Evolutionary conservation across 352 stramenopile species (phyloP).

Genomic region (Pythium aristosporum): DNA sequence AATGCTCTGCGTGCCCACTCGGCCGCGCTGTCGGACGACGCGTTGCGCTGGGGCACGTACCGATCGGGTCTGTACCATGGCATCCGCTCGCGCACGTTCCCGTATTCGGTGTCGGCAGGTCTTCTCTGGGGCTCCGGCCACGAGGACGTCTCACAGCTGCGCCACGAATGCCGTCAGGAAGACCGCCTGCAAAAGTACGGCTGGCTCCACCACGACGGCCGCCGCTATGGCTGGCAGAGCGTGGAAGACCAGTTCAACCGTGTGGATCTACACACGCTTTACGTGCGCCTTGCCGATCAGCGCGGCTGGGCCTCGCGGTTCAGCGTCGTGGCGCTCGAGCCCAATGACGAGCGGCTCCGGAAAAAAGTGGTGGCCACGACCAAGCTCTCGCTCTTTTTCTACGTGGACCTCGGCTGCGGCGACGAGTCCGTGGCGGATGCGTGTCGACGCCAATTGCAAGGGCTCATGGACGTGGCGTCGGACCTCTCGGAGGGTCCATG

Average conservation of each 20-base stretch:
- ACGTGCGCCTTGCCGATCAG: conserved; percentile 35
- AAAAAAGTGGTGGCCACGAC: conserved; percentile 40
- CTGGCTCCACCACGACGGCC: conserved; percentile 78
- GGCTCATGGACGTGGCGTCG: conserved; percentile 44
- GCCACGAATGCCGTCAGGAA: conserved; percentile 74
- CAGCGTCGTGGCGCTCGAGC: conserved; percentile 38
- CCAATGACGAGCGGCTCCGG: conserved; percentile 41
- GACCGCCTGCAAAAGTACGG: conserved; percentile 78
- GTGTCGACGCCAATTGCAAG: conserved; percentile 54
- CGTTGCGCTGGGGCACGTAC: conserved; percentile 73
- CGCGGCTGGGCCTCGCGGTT: conserved; percentile 58
- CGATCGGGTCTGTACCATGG: conserved; percentile 79
- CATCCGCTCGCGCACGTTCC: conserved; percentile 64
- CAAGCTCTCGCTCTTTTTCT: conserved; percentile 80
- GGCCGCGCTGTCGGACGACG: conserved; percentile 31
- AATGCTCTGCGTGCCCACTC: conserved; percentile 35
- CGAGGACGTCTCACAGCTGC: conserved; percentile 70
- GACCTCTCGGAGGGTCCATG: conserved; percentile 36
- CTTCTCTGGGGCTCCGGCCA: conserved; percentile 73
- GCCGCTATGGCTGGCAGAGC: conserved; percentile 50
- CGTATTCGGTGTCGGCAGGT: conserved; percentile 62
- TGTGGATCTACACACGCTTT: conserved; percentile 59
- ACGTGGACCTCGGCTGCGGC: conserved; percentile 68
- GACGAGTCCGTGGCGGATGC: conserved; percentile 54
- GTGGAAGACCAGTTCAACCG: conserved; percentile 81